Evolutionary conservation across 805 yeast genomes (phyloP), one percentile per base, ranked within the genome.

Genomic region (Martiniozyma abietophila): DNA sequence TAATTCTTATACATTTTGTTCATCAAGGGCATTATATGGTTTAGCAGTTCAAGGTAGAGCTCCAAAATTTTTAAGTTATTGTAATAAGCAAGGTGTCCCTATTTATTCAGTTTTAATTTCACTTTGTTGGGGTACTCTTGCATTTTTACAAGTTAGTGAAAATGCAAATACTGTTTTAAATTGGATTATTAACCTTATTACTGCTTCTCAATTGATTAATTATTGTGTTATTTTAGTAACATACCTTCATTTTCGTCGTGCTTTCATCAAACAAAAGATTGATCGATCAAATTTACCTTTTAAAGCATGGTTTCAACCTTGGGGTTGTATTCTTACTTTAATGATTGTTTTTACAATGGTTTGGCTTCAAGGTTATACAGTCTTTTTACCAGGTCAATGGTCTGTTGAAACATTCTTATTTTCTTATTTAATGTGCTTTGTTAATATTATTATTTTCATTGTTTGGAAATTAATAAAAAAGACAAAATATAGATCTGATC

Each of bases 61-160:
- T 0, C 95, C 94, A 2, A 55, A 54, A 15, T 46, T 80, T 27
- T 80, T 83, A 47, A 57, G 71, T 11, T 62, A 61, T 46, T 80
- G 89, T 50, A 70, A 73, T 48, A 69, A 65, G 35, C 62, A 69
- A 25, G 94, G 94, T 35, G 82, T 80, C n/a, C 94, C 94, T 9
- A 66, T 80, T 16, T 64, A 64, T 41, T 64, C 83, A 2, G 79
- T 80, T 11, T 32, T 58, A 6, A 57, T 67, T 4, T 65, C 78
- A 7, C 49, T 74, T 23, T 50, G 59, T n/a, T 80, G 86, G 75
- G 76, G 84, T 0, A 59, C 76, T 27, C 49, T 82, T 8, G 71
- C 85, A 11, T 73, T 82, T 43, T 56, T 82, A 45, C 92, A 82
- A 53, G 50, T 77, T 38, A 67, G 73, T 21, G 62, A 68, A 31